Evolutionary conservation across 129 eudicot species (phyloP).

Genomic region (Pseudognaphalium luteoalbum): DNA sequence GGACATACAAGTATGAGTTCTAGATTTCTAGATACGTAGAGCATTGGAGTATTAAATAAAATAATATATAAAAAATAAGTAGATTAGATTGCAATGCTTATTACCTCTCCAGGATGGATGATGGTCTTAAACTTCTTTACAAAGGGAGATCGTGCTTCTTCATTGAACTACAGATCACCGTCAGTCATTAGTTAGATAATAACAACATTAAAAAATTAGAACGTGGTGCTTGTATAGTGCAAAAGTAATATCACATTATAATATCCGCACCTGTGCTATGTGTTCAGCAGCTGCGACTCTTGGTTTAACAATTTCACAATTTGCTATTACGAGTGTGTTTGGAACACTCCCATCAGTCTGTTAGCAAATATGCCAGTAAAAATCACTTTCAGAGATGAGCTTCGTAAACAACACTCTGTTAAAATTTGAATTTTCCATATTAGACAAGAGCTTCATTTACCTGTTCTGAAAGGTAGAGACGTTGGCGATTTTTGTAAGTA

Average conservation of each 20-base stretch:
- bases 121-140: constrained; percentile 90
- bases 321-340: constrained; percentile 90
- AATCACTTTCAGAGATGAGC: background rate
- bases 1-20: background rate
- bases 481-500: constrained; percentile 91
- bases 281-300: constrained; percentile 98
- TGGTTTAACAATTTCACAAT: constrained; percentile 88
- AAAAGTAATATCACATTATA: background rate
- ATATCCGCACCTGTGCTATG: constrained; percentile 69
- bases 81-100: constrained; percentile 1
- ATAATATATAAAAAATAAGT: background rate
- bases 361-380: background rate
- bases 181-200: background rate
- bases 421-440: background rate
- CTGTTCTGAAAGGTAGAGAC: constrained; percentile 97
- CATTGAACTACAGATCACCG: constrained; percentile 68
- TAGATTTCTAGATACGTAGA: background rate
- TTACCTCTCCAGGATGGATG: constrained; percentile 98
- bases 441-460: constrained; percentile 29
- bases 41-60: background rate
- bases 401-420: background rate
- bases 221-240: background rate
- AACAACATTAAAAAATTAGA: constrained; percentile 3
- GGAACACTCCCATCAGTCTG: constrained; percentile 98
- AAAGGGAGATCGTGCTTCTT: constrained; percentile 92